These are phyloP conservation scores for Podaxis pistillaris DNA, from an alignment of 768 basidiomycete genomes.

Conservation along the genomic window DNA sequence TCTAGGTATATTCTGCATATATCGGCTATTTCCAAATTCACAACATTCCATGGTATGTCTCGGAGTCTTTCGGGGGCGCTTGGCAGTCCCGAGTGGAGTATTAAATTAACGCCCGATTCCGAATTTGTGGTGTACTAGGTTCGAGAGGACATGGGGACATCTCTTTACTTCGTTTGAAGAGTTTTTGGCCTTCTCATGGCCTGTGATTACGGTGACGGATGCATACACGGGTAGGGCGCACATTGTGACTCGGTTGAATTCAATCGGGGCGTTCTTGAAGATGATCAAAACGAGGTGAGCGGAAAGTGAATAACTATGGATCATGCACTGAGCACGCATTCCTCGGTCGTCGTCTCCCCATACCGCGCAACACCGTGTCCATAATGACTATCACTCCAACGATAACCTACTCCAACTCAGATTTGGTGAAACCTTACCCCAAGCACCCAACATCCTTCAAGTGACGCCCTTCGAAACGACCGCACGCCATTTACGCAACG, in stretches of 20 bases:
- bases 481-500: constrained; percentile 66
- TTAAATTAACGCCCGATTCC: constrained; percentile 2
- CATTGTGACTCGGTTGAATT: constrained; percentile 73
- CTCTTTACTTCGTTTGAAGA: constrained; percentile 77
- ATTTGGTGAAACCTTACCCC: constrained; percentile 74
- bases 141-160: constrained; percentile 77
- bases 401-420: constrained; percentile 31
- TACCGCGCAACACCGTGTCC: background rate
- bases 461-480: constrained; percentile 68
- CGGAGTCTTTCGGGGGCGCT: background rate
- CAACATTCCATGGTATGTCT: constrained; percentile 58
- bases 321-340: background rate
- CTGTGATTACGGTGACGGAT: constrained; percentile 76
- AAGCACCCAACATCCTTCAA: constrained; percentile 69
- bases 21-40: constrained; percentile 77
- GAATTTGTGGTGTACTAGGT: constrained; percentile 41
- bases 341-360: constrained; percentile 5
- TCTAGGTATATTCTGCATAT: constrained; percentile 67
- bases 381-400: constrained; percentile 2
- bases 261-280: constrained; percentile 72
- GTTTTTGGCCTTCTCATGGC: constrained; percentile 83
- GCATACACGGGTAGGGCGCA: constrained; percentile 68
- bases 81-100: constrained; percentile 2
- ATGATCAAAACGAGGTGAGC: constrained; percentile 80
- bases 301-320: background rate